Evolutionary conservation across 371 early-diverging fungal species (phyloP), one percentile per base, ranked within the genome.

Genomic region (Mortierella sp.): DNA sequence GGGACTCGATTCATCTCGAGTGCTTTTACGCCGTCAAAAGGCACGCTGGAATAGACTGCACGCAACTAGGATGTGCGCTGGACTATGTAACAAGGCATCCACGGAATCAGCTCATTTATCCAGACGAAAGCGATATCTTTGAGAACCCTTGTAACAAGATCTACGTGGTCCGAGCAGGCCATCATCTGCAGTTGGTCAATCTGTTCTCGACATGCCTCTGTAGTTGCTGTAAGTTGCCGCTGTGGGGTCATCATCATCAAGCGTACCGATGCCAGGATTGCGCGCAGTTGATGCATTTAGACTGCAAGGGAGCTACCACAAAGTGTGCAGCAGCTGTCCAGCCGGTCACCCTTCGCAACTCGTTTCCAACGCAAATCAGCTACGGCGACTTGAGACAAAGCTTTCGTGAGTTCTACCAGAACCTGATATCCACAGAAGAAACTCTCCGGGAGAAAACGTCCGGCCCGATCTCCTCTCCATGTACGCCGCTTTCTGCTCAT

Each of bases 201-300:
- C 31, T 85, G 9, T 86, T 80, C 47, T 86, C 89, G 1, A 55
- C 86, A 2, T 72, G 82, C n/a, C 78, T 85, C 0, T 88, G 89
- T 43, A 72, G 79, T 0, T 80, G 79, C 14, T 88, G 89, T 52
- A 73, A 75, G 31, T 50, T 80, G 28, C 89, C 89, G 3, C 56
- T 88, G 3, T 88, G 89, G 86, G 89, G 87, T 15, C 70, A 84
- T 6, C 82, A 81, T 7, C 78, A 83, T 28, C 89, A 88, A 55
- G 85, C 80, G 0, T 88, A 87, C 54, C 78, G 80, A 0, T 88
- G 89, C 57, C 69, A 64, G 5, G 78, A 60, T 5, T 88, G 89
- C 32, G 70, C 78, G 32, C 83, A 84, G 19, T 79, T 88, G 61
- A 71, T 86, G 50, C 89, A 88, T 57, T 52, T 76, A 11, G 70